Conservation (phyloP, 176 grass and related monocot species). For the Lolium multiflorum region DNA sequence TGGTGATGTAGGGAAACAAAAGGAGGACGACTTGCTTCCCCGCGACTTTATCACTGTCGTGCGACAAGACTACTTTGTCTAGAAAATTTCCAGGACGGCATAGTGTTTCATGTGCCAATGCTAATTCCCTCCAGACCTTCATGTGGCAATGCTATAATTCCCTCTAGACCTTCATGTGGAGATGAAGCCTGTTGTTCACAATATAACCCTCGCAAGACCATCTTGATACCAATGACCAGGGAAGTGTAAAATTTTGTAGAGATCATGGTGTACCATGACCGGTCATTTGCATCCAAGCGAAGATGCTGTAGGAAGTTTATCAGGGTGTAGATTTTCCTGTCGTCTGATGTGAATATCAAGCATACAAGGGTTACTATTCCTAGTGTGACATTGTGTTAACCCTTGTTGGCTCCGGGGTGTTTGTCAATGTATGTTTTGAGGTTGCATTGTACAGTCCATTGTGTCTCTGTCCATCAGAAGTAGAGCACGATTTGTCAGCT, state of each 20-base stretch:
- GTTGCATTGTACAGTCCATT: slow-evolving; percentile 20
- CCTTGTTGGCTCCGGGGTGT: neutral
- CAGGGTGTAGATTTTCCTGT: neutral
- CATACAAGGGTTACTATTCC: slow-evolving; percentile 17
- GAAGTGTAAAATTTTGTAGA: slow-evolving; percentile 44
- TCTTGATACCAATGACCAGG: slow-evolving; percentile 22
- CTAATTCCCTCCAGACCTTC: neutral
- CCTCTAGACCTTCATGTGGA: neutral
- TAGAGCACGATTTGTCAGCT: neutral
- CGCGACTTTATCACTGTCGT: slow-evolving; percentile 71
- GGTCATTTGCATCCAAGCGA: neutral
- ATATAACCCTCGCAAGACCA: neutral
- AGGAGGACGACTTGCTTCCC: slow-evolving; percentile 72
- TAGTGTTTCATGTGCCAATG: slow-evolving; percentile 11
- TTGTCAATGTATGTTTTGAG: slow-evolving; percentile 7
- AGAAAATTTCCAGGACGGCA: slow-evolving; percentile 23
- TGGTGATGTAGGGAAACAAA: slow-evolving; percentile 65
- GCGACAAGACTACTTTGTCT: slow-evolving; percentile 90
- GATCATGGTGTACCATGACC: neutral
- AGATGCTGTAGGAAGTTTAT: slow-evolving; percentile 37
- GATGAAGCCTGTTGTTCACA: neutral
- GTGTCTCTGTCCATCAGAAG: slow-evolving; percentile 6
- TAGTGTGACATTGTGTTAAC: neutral
- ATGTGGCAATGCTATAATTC: neutral
- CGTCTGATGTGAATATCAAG: slow-evolving; percentile 19